phyloP scores from a whole-genome alignment of 1,139 yeast genomes.

The Pichia kudriavzevii region DNA sequence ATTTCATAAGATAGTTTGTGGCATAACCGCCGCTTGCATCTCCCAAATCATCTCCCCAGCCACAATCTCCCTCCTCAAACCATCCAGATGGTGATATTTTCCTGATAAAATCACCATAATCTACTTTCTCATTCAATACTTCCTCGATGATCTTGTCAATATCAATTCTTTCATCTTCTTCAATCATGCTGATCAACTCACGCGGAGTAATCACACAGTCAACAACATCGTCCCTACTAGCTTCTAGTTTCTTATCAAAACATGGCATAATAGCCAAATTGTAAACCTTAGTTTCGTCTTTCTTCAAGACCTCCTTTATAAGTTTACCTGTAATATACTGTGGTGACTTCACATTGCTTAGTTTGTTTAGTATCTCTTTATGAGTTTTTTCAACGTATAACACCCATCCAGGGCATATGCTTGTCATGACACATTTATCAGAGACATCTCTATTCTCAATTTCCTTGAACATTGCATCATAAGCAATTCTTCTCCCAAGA shows the following conservation, averaged over 20 bases:
- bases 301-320: conserved; percentile 50
- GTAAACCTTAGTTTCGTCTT: conserved; percentile 44
- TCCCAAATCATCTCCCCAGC: conserved; percentile 79
- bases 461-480: conserved; percentile 52
- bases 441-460: conserved; percentile 22
- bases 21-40: too few relatives aligned
- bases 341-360: conserved; percentile 71
- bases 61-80: conserved; percentile 65
- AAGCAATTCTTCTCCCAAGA: conserved; percentile 65
- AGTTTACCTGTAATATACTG: conserved; percentile 87
- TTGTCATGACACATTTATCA: conserved; percentile 45
- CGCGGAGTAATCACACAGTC: conserved; percentile 92
- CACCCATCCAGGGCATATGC: conserved; percentile 96
- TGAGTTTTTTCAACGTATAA: conserved; percentile 94
- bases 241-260: conserved; percentile 91
- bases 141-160: conserved; percentile 29
- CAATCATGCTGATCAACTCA: conserved; percentile 68
- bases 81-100: conserved; percentile 45
- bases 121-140: conserved; percentile 9
- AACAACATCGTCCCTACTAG: conserved; percentile 73
- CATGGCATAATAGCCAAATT: conserved; percentile 93
- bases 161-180: conserved; percentile 37
- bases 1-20: conserved; percentile 70
- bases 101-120: conserved; percentile 27
- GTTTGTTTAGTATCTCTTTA: conserved; percentile 61